Evolutionary conservation across 2,329 filamentous ascomycete genomes (phyloP), one percentile per base, ranked within the genome.

Genomic region (Sporothrix brunneoviolacea): DNA sequence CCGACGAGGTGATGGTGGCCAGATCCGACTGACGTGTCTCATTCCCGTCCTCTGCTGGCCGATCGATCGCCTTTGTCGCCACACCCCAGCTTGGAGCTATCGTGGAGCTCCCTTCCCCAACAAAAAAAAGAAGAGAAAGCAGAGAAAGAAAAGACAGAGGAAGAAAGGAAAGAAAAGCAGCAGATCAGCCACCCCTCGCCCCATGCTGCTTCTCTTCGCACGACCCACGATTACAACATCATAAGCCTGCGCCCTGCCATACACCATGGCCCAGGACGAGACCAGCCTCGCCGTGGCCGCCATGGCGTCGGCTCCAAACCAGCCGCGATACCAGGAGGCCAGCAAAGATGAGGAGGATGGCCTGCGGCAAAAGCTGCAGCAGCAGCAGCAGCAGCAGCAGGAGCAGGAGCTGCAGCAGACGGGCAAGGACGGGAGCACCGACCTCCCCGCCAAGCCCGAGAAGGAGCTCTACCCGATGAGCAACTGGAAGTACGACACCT

Each of bases 401-500:
- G n/a, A n/a, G n/a, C n/a, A n/a, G n/a, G n/a, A n/a, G n/a, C n/a
- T n/a, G n/a, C n/a, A n/a, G 32, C 16, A 48, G 27, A 32, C 27
- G n/a, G 32, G 32, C 27, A 32, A 48, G 18, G 40, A 40, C 35
- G 19, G 22, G 4, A 21, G 18, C 22, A 40, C 35, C 47, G 35
- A 48, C 6, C 12, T 32, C 10, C 16, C 42, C 30, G 58, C 59
- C 32, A 56, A 55, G 38, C 59, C 59, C 15, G 51, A 54, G 32
- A 60, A 60, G 48, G 79, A 84, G 64, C 70, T 81, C 39, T 81
- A 82, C 59, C 80, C 81, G 47, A 86, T 87, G 82, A 82, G 80
- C 61, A 76, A 80, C 59, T 86, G 79, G 75, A 83, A 84, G 57
- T 91, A 91, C 66, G 86, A 91, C 70, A 74, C 83, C 53, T 86